phyloP scores from a whole-genome alignment of 106 monocot genomes.

The Dendrobium chrysotoxum region DNA sequence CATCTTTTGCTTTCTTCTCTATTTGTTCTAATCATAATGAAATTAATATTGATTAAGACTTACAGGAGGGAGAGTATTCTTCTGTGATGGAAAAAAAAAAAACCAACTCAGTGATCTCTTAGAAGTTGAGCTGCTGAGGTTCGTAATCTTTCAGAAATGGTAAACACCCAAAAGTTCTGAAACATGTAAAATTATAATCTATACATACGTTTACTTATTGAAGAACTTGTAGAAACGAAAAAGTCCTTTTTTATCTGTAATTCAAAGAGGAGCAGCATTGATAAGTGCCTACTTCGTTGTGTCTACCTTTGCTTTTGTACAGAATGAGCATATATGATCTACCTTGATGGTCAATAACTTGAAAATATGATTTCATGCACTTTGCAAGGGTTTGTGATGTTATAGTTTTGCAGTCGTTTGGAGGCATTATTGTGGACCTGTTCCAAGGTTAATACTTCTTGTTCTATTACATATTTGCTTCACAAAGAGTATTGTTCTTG shows the following conservation, averaged over 20 bases:
- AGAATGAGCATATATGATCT: too few relatives aligned
- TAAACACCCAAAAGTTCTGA: not conserved
- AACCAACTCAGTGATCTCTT: not conserved
- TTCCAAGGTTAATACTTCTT: too few relatives aligned
- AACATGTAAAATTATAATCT: not conserved
- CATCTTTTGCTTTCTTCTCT: not conserved
- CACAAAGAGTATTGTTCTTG: too few relatives aligned
- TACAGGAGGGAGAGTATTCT: not conserved
- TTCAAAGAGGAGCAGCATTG: not conserved
- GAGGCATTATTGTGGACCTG: too few relatives aligned
- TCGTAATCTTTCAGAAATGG: constrained; percentile 49
- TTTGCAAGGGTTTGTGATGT: too few relatives aligned
- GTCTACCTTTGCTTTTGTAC: too few relatives aligned
- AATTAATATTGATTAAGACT: not conserved
- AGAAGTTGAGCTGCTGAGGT: constrained; percentile 30
- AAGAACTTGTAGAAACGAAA: too few relatives aligned
- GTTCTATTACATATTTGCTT: too few relatives aligned
- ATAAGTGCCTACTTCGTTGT: too few relatives aligned
- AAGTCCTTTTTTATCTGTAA: not conserved
- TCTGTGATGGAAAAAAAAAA: not conserved
- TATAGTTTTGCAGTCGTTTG: too few relatives aligned
- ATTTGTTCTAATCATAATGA: not conserved
- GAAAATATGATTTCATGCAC: too few relatives aligned
- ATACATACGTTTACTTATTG: not conserved
- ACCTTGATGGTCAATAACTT: too few relatives aligned